phyloP scores from a whole-genome alignment of 176 grass and related monocot species.

The Triticum aestivum region IWGSC_CS_RefSeq_v2.1 NC_057807.1:684339204-684339703 shows the following conservation, averaged over 20 bases:
- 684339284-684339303: neutral
- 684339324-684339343: neutral
- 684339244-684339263: conserved; percentile 47
- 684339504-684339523: conserved; percentile 7
- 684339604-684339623: neutral
- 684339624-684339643: neutral
- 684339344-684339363: conserved; percentile 8
- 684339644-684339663: conserved; percentile 7
- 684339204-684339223: too few relatives aligned
- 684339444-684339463: neutral
- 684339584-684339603: neutral
- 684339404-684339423: neutral
- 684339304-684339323: conserved; percentile 14
- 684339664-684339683: conserved; percentile 6
- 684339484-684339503: neutral
- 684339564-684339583: neutral
- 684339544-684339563: neutral
- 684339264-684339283: neutral
- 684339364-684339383: conserved; percentile 11
- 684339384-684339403: neutral
- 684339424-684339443: neutral
- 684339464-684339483: neutral
- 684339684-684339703: neutral
- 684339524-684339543: conserved; percentile 5
- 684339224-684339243: too few relatives aligned